Evolutionary conservation across 768 basidiomycete species (phyloP).

Genomic region (Psilocybe cyanescens): DNA sequence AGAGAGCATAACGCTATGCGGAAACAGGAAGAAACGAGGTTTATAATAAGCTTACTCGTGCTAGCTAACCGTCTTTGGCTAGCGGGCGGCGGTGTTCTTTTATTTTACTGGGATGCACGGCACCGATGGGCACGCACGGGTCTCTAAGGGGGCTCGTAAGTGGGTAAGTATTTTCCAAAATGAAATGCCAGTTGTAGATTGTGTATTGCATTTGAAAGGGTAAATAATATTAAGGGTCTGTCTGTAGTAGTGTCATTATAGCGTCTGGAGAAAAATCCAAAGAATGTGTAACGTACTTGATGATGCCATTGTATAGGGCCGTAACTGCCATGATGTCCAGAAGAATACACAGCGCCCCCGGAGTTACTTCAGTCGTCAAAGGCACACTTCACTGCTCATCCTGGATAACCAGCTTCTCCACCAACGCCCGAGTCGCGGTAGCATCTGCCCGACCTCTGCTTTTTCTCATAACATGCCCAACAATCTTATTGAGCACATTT

Average conservation of each 20-base stretch:
- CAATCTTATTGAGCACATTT: conserved; percentile 81
- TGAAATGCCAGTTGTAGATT: neutral
- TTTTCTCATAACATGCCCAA: conserved; percentile 85
- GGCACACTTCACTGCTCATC: conserved; percentile 5
- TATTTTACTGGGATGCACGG: neutral
- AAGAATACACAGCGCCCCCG: neutral
- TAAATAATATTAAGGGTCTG: neutral
- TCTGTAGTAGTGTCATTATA: neutral
- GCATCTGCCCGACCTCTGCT: conserved; percentile 84
- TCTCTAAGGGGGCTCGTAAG: neutral
- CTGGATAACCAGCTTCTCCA: conserved; percentile 48
- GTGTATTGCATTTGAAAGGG: neutral
- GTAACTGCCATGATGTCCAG: neutral
- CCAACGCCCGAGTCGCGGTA: conserved; percentile 48
- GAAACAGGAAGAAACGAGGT: neutral
- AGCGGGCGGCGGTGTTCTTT: neutral
- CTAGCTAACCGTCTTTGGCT: neutral
- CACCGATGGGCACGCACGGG: conserved; percentile 1
- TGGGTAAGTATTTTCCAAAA: neutral
- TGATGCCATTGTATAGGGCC: neutral
- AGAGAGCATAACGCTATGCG: neutral
- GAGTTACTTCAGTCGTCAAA: neutral
- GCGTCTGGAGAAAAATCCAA: neutral
- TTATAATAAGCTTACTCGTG: neutral
- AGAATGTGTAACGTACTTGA: neutral